Base-by-base conservation (phyloP, 2,329 filamentous ascomycete genomes). In the Rhynchosporium secalis region DNA sequence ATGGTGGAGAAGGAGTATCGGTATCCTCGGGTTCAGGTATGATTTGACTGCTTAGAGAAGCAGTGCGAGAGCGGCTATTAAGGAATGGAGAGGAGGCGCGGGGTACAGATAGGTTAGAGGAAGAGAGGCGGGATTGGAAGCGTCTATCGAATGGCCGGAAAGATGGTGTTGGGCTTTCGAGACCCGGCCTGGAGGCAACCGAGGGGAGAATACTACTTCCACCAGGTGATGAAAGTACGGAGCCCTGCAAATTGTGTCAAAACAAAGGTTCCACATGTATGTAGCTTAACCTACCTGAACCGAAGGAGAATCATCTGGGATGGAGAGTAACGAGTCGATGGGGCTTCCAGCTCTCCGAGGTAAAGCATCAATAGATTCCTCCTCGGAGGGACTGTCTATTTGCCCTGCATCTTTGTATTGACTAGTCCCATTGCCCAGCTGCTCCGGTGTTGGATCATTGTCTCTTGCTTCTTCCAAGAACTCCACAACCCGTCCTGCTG, bases 71-170 rank as follows among this genome's bases (percentile, higher is more conserved):
- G 72, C 95, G 91, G 2, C 82, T 76, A n/a, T 83, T 82, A 12
- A 92, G 79, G 69, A 96, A 90, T 12, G 72, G 72, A 13, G 93
- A 96, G 1, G 83, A 81, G 6, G 89, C 82, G 62, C 93, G 85
- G 38, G 90, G 87, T 31, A 86, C 86, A 56, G 75, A 73, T 29
- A 82, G 74, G 38, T 83, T 84, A 13, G 88, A 85, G 63, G 82
- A 66, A 47, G 73, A 80, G 66, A 97, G 85, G 54, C 93, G 88
- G 15, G 94, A 94, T 74, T 96, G 92, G 76, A 99, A 99, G 61
- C 95, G 87, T 66, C 92, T 87, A 74, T 99, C 95, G 75, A 99
- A 99, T 4, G 95, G 94, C 72, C 94, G 87, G 71, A 97, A 89
- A 15, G 91, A 92, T 26, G 90, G 90, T 15, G 89, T 91, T 13